A percentile compares a stretch with the other conserved stretches of the same genome.
phyloP scores from a whole-genome alignment of 108 stramenopile genomes.

The Asterionellopsis glacialis region DNA sequence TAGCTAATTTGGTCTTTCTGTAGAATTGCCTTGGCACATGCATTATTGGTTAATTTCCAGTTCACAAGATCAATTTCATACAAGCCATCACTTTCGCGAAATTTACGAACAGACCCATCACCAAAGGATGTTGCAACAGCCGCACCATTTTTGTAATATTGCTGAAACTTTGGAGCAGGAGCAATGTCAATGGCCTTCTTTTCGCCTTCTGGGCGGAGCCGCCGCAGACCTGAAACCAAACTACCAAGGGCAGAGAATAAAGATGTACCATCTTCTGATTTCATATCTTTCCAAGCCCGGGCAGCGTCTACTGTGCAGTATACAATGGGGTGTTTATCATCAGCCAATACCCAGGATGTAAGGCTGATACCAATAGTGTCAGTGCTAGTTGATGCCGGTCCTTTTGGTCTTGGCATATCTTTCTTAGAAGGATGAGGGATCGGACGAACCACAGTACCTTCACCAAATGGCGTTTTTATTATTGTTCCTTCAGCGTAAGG shows the following conservation, averaged over 20 bases:
- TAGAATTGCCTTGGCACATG: slow-evolving; percentile 48
- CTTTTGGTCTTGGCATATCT: not conserved
- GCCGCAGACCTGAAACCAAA: slow-evolving; percentile 37
- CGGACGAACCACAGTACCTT: slow-evolving; percentile 53
- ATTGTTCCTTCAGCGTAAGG: slow-evolving; percentile 51
- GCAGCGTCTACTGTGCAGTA: slow-evolving; percentile 73
- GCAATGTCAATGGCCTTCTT: slow-evolving; percentile 10
- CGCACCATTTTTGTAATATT: slow-evolving; percentile 78
- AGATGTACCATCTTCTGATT: slow-evolving; percentile 38
- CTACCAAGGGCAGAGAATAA: slow-evolving; percentile 65
- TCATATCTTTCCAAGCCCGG: slow-evolving; percentile 60
- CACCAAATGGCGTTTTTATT: slow-evolving; percentile 70
- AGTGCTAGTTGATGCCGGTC: not conserved
- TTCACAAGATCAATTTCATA: slow-evolving; percentile 54
- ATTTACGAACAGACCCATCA: slow-evolving; percentile 52
- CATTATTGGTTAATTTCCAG: slow-evolving; percentile 51
- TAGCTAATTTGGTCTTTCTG: slow-evolving; percentile 60
- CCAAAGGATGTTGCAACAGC: slow-evolving; percentile 81
- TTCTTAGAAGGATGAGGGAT: slow-evolving; percentile 8
- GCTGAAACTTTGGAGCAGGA: slow-evolving; percentile 33
- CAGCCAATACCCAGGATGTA: slow-evolving; percentile 67
- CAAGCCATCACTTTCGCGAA: slow-evolving; percentile 75
- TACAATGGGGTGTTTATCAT: slow-evolving; percentile 62
- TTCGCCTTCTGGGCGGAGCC: slow-evolving; percentile 27
- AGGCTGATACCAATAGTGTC: slow-evolving; percentile 56